Evolutionary conservation across 2,329 filamentous ascomycete species (phyloP).

Genomic region (Exophiala spinifera): DNA sequence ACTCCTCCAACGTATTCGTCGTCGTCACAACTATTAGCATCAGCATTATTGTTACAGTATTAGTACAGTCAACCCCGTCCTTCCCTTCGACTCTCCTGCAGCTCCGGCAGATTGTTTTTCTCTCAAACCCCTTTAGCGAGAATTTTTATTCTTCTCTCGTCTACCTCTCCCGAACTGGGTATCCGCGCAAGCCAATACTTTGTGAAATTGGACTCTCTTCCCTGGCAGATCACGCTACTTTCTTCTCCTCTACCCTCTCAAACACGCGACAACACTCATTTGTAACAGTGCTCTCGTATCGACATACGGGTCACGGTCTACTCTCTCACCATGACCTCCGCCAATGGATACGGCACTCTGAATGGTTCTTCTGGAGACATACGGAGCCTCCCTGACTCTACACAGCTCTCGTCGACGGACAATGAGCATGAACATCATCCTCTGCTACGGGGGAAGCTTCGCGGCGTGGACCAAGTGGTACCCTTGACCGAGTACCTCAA

Average conservation of each 20-base stretch:
- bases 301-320: no score
- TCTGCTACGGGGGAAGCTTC: constrained; percentile 7
- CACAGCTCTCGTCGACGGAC: constrained; percentile 3
- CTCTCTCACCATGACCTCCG: constrained; percentile 8
- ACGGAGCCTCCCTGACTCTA: background rate
- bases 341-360: constrained; percentile 17
- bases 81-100: background rate
- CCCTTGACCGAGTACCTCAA: constrained; percentile 12
- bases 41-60: background rate
- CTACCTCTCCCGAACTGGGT: no score
- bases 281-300: no score
- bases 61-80: background rate
- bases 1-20: no score
- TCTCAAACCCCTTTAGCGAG: no score
- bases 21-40: constrained; percentile 6
- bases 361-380: background rate
- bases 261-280: background rate
- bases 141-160: no score
- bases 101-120: constrained; percentile 21
- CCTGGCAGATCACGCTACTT: background rate
- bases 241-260: no score
- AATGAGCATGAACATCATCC: constrained; percentile 16
- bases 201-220: no score
- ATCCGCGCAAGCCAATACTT: no score
- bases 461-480: no score